Evolutionary conservation across 192 early-diverging fungal genomes (phyloP).

Genomic region (Dimargaris xerosporica): DNA sequence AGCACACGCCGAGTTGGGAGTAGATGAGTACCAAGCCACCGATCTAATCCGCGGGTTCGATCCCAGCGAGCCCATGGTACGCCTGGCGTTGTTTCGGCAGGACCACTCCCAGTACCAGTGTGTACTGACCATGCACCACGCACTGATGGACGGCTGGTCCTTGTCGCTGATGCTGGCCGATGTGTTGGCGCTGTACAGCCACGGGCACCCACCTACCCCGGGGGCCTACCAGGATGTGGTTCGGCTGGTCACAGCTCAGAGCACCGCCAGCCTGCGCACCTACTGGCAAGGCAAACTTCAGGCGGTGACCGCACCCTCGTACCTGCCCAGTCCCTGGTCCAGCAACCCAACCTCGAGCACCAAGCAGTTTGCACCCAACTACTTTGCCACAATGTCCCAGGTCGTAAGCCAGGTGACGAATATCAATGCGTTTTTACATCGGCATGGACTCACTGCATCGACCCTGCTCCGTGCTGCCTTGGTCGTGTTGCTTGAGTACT

Average conservation of each 20-base stretch:
- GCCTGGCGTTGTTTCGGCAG: background rate
- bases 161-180: background rate
- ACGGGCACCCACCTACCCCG: no score
- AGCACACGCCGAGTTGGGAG: background rate
- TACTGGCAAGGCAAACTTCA: no score
- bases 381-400: no score
- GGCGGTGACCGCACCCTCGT: no score
- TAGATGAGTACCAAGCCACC: background rate
- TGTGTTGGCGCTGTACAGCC: background rate
- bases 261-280: no score
- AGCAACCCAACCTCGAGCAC: no score
- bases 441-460: background rate
- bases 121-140: background rate
- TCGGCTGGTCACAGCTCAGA: no score
- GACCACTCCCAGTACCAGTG: background rate
- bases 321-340: no score
- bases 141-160: background rate
- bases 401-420: background rate
- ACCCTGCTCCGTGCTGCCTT: slow-evolving; percentile 1
- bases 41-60: background rate
- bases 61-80: background rate
- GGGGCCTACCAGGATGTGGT: no score
- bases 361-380: no score
- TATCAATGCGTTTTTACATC: background rate
- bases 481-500: background rate